phyloP scores from a whole-genome alignment of 257 asterid species.

The Scutellaria minor region DNA sequence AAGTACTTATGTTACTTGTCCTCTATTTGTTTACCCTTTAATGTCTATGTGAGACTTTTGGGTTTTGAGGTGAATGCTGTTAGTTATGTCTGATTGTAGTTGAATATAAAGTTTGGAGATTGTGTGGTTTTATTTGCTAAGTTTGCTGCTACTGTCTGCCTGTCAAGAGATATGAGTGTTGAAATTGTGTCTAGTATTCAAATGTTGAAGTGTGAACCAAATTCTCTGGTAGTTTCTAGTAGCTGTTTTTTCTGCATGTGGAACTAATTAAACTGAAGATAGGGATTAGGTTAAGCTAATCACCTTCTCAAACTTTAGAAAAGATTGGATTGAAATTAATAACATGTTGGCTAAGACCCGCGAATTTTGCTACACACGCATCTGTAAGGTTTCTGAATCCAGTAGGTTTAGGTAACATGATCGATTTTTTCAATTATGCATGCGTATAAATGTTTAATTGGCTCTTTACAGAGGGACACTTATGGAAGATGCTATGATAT shows the following conservation, averaged over 20 bases:
- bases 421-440: not conserved
- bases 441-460: slow-evolving; percentile 26
- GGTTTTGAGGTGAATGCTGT: slow-evolving; percentile 24
- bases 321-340: not conserved
- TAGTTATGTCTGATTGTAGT: not conserved
- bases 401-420: not conserved
- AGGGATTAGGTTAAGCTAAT: not conserved
- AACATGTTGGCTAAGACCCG: not conserved
- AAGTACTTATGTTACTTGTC: not conserved
- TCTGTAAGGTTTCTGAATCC: not conserved
- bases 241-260: slow-evolving; percentile 3
- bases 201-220: not conserved
- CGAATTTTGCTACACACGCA: not conserved
- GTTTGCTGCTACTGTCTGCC: not conserved
- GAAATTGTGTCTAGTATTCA: not conserved
- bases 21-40: not conserved
- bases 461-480: slow-evolving; percentile 72
- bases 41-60: not conserved
- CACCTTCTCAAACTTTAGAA: not conserved
- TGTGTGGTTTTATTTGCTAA: not conserved
- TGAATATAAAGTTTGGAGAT: slow-evolving; percentile 5
- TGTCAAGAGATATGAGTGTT: not conserved
- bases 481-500: slow-evolving; percentile 97
- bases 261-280: slow-evolving; percentile 8
- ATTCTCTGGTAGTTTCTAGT: not conserved